Evolutionary conservation across 1,284 basidiomycete species (phyloP).

Genomic region (Naganishia sp.): DNA sequence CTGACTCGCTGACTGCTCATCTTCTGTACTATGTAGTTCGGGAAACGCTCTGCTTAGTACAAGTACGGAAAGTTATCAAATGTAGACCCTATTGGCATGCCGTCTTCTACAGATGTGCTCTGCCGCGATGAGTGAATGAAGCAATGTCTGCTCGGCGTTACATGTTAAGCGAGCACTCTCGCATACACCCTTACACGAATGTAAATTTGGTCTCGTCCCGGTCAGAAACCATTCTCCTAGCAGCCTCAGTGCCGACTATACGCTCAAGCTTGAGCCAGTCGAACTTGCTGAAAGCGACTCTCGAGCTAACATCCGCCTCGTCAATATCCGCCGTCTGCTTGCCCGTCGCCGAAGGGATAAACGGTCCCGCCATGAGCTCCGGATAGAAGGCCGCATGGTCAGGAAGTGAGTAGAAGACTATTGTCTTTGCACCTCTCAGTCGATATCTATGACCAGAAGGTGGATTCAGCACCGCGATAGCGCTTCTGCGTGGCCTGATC

Average conservation of each 20-base stretch:
- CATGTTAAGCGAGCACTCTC: too few relatives aligned
- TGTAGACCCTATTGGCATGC: too few relatives aligned
- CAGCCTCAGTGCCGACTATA: constrained; percentile 61
- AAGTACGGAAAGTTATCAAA: too few relatives aligned
- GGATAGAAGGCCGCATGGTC: constrained; percentile 88
- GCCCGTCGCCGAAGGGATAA: constrained; percentile 61
- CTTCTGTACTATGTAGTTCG: too few relatives aligned
- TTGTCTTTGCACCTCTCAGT: constrained; percentile 83
- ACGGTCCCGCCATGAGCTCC: constrained; percentile 83
- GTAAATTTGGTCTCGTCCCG: constrained; percentile 49
- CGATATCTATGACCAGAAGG: constrained; percentile 65
- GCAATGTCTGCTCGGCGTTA: too few relatives aligned
- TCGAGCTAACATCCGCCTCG: constrained; percentile 71
- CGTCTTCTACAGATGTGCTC: too few relatives aligned
- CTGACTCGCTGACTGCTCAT: too few relatives aligned
- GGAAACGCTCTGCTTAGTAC: too few relatives aligned
- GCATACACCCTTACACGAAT: constrained; percentile 42
- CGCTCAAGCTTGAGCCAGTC: constrained; percentile 84
- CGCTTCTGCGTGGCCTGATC: too few relatives aligned
- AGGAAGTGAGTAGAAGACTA: constrained; percentile 90
- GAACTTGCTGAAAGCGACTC: constrained; percentile 79
- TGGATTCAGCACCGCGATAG: not conserved
- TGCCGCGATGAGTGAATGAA: too few relatives aligned
- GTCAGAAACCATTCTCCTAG: constrained; percentile 50
- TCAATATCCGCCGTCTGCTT: constrained; percentile 57